phyloP scores from a whole-genome alignment of 768 basidiomycete genomes.

The Mycena chlorophos region DNA sequence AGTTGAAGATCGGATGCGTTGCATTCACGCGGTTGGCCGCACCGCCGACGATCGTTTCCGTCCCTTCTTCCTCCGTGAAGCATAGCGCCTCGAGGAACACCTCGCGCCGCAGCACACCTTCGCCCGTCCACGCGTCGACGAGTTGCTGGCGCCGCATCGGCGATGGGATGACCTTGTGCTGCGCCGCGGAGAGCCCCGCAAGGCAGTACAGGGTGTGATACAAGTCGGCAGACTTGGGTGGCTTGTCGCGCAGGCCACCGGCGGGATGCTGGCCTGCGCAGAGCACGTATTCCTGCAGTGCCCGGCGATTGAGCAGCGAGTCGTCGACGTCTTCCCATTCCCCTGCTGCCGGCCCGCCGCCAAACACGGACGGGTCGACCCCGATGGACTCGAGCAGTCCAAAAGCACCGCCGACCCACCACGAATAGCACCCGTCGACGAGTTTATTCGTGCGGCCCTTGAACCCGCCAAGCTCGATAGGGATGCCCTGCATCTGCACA shows the following conservation, averaged over 20 bases:
- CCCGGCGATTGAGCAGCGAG: slow-evolving; percentile 58
- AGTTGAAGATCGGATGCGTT: slow-evolving; percentile 76
- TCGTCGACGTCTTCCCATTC: slow-evolving; percentile 72
- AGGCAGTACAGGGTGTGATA: slow-evolving; percentile 96
- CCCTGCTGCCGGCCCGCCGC: slow-evolving; percentile 34
- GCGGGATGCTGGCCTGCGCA: slow-evolving; percentile 82
- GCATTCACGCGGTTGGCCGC: slow-evolving; percentile 76
- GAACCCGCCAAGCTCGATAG: slow-evolving; percentile 89
- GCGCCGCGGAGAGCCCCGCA: slow-evolving; percentile 84
- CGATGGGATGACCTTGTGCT: slow-evolving; percentile 69
- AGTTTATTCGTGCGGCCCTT: slow-evolving; percentile 93
- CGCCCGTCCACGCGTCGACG: slow-evolving; percentile 39
- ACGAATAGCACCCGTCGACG: slow-evolving; percentile 99
- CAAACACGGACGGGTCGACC: slow-evolving; percentile 33
- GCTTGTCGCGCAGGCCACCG: slow-evolving; percentile 92
- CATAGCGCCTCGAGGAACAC: slow-evolving; percentile 57
- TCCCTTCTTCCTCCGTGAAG: slow-evolving; percentile 71
- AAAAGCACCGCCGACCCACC: slow-evolving; percentile 97
- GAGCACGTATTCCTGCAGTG: slow-evolving; percentile 85
- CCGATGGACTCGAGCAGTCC: slow-evolving; percentile 67
- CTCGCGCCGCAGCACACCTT: slow-evolving; percentile 25
- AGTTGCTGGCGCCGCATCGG: slow-evolving; percentile 35
- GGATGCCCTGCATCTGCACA: slow-evolving; percentile 79
- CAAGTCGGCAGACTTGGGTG: slow-evolving; percentile 93
- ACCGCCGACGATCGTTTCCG: slow-evolving; percentile 56